Evolutionary conservation across 495 filamentous ascomycete genomes (phyloP), one percentile per base, ranked within the genome.

Genomic region (Pyrenula massariospora): DNA sequence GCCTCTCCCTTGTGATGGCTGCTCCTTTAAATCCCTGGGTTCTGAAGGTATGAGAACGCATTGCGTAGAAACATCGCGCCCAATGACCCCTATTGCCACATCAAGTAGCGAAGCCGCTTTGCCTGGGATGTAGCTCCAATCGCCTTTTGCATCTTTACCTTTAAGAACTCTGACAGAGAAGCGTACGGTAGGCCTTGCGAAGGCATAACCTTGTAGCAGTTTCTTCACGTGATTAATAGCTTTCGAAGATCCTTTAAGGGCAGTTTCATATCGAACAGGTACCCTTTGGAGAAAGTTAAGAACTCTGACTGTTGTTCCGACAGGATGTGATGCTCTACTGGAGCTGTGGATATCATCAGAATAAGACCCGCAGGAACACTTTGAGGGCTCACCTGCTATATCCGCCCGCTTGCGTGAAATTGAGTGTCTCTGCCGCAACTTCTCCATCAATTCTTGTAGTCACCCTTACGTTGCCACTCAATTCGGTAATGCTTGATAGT

Each of bases 231-330:
- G 83, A 1, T 70, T 59, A 10, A 94, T 61, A 1, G 70, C 81
- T 63, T 84, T 93, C 10, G 73, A 48, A 0, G 82, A 71, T 25
- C 79, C 74, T 63, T 86, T 91, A 50, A 84, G 57, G 11, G 77
- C 73, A 3, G 76, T 71, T 65, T 91, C 84, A 62, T 78, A 76
- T 54, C 93, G 78, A 20, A 96, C 92, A 8, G 92, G 91, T 3
- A 89, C 67, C 22, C 69, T 65, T 49, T 81, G 79, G 60, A 95
- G 83, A 57, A 96, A 80, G 22, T 83, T 76, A 2, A 68, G 73
- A 20, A 92, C 73, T 54, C 74, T 75, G 23, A 98, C 76, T 24
- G 85, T 91, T 1, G 90, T 96, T 1, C 93, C 93, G 1, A 88
- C 72, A 0, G 89, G 86, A 59, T 86, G 82, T 12, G 85, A 82